These are phyloP conservation scores for Lasiosphaeria ovina DNA, from an alignment of 495 filamentous ascomycete genomes.

Conservation along the genomic window DNA sequence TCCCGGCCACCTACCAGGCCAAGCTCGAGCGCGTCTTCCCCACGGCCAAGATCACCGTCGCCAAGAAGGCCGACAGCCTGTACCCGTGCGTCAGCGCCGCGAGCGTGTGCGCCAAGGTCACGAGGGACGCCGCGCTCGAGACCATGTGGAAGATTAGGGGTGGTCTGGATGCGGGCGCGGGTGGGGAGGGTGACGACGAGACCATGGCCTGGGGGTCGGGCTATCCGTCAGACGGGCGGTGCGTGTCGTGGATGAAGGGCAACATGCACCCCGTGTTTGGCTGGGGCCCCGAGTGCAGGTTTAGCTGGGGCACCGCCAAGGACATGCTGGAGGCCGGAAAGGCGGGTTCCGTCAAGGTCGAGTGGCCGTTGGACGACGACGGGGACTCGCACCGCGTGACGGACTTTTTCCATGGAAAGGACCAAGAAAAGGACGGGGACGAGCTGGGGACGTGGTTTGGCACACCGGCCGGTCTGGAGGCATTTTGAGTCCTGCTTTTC, in stretches of 20 bases:
- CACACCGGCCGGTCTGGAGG: conserved; percentile 53
- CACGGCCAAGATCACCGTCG: conserved; percentile 74
- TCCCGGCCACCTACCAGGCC: conserved; percentile 74
- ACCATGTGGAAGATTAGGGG: conserved; percentile 37
- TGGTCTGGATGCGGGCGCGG: conserved; percentile 15
- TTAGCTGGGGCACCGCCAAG: conserved; percentile 93
- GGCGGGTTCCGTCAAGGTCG: conserved; percentile 61
- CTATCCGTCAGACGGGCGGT: conserved; percentile 86
- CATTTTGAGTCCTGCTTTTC: conserved; percentile 45
- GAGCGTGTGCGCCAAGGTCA: conserved; percentile 93
- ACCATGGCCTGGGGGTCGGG: conserved; percentile 74
- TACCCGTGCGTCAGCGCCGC: conserved; percentile 94
- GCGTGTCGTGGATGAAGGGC: conserved; percentile 72
- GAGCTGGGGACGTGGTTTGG: conserved; percentile 67
- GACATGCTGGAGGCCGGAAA: conserved; percentile 78
- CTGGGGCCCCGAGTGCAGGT: conserved; percentile 85
- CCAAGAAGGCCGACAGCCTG: conserved; percentile 91
- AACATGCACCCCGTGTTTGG: conserved; percentile 94
- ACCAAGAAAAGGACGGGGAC: conserved; percentile 45
- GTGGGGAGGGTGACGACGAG: conserved; percentile 17
- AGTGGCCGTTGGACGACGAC: conserved; percentile 75
- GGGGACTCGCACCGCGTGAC: conserved; percentile 64
- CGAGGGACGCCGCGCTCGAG: conserved; percentile 83
- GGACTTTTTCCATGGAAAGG: conserved; percentile 60
- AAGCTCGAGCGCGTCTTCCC: conserved; percentile 85